Base-by-base conservation (phyloP, 441 rosid genomes). In the Aquilaria agallochum region DNA sequence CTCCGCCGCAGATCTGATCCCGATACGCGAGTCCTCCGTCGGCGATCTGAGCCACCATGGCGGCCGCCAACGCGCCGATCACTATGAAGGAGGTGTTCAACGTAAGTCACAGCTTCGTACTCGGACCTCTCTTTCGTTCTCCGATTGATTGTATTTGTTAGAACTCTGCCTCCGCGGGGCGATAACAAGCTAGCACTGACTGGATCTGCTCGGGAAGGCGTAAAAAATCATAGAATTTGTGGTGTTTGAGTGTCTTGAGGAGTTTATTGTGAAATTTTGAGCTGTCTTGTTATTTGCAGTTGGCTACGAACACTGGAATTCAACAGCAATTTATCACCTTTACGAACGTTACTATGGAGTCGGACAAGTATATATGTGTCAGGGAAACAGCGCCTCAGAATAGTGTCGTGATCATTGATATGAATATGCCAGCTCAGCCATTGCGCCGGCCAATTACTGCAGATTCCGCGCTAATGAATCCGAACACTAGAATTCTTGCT, bases 381-480 rank as follows among this genome's bases (percentile, higher is more conserved):
- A 73, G 99, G 49, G 99, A 95, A 73, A 95, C 99, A 32, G 78
- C 97, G 9, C 98, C 99, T 0, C 99, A 95, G 81, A 95, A 95
- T 74, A 89, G 98, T 51, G 98, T 95, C 55, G 99, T 95, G 31
- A 91, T 92, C 69, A 69, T 91, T 2, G 98, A 95, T 69, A 95
- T 95, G 99, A 88, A 72, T 65, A 81, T 85, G 96, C 99, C 99
- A 31, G 86, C 74, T 81, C 99, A 95, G 86, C 99, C 99, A 10
- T 59, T 94, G 74, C 79, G 99, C 64, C 85, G 98, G 60, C 99
- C 99, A 46, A 95, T 95, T 59, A 91, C 97, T 31, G 98, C 98
- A 2, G 98, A 93, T 60, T 93, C 98, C 1, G 97, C 98, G n/a
- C 89, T 93, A 47, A 94, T 94, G 98, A 90, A 94, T 76, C 98